A percentile compares a stretch with the other conserved stretches of the same genome.
Evolutionary conservation across 2,329 filamentous ascomycete species (phyloP).

Genomic region (Xylariales sp.): DNA sequence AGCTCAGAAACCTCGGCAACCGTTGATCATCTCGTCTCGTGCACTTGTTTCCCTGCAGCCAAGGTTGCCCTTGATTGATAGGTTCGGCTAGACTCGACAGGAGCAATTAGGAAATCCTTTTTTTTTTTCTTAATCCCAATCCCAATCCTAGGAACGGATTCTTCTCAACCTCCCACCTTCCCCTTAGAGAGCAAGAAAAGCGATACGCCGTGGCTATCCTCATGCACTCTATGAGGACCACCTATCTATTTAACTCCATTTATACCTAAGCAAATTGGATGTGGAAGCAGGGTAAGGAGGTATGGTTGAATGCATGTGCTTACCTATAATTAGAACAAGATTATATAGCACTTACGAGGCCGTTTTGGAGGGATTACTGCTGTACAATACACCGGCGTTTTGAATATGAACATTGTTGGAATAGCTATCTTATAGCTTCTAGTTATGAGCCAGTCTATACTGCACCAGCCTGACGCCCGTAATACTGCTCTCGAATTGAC

Average conservation of each 20-base stretch:
- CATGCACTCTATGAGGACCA: not conserved
- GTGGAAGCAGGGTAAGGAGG: not conserved
- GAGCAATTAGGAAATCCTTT: not conserved
- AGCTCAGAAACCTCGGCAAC: not conserved
- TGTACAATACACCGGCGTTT: not conserved
- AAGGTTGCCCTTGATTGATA: conserved; percentile 1
- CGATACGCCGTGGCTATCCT: not conserved
- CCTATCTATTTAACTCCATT: not conserved
- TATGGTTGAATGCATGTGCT: not conserved
- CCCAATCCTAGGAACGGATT: not conserved
- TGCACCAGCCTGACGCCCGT: conserved; percentile 10
- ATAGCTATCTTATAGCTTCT: conserved; percentile 8
- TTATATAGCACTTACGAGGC: not conserved
- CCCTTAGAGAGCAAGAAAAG: not conserved
- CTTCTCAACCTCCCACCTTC: not conserved
- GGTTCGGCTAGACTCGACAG: conserved; percentile 2
- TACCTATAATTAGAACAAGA: conserved; percentile 6
- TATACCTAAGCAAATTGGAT: not conserved
- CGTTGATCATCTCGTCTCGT: conserved; percentile 9
- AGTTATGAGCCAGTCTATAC: conserved; percentile 17
- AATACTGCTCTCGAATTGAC: conserved; percentile 13
- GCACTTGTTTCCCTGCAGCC: conserved; percentile 3
- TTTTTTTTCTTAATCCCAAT: too few species aligned
- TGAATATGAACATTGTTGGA: conserved; percentile 13
- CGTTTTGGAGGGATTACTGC: not conserved